Evolutionary conservation across 164 flowering plant genomes (phyloP).

Genomic region (Annona cherimola): DNA sequence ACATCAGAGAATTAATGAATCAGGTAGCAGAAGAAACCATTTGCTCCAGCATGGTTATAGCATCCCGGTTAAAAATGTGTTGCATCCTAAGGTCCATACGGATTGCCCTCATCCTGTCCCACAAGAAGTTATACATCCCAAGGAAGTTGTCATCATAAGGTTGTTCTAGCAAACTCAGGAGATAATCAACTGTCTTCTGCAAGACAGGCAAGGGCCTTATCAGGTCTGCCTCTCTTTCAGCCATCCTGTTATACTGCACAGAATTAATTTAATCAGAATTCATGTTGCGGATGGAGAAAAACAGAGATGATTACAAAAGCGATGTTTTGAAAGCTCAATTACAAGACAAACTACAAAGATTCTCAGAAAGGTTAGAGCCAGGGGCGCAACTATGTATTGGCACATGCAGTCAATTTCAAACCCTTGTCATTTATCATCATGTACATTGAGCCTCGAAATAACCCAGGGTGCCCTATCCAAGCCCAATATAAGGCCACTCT

Average conservation of each 20-base stretch:
- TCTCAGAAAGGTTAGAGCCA: background rate
- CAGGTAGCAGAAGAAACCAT: constrained; percentile 53
- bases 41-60: constrained; percentile 91
- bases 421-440: no score
- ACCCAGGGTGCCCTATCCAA: background rate
- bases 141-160: constrained; percentile 78
- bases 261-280: constrained; percentile 20
- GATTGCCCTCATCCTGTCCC: constrained; percentile 98
- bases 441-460: background rate
- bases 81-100: constrained; percentile 98
- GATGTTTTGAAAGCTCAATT: background rate
- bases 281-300: constrained; percentile 8
- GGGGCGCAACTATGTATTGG: no score
- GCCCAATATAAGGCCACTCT: background rate
- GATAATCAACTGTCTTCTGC: constrained; percentile 79
- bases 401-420: no score
- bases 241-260: constrained; percentile 87
- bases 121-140: constrained; percentile 84
- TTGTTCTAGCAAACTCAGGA: constrained; percentile 69
- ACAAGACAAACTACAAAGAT: background rate
- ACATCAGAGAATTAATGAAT: background rate
- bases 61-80: constrained; percentile 65
- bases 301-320: background rate
- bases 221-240: constrained; percentile 85
- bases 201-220: constrained; percentile 91